phyloP scores from a whole-genome alignment of 78 protist genomes.

The Bodo saltans region DNA sequence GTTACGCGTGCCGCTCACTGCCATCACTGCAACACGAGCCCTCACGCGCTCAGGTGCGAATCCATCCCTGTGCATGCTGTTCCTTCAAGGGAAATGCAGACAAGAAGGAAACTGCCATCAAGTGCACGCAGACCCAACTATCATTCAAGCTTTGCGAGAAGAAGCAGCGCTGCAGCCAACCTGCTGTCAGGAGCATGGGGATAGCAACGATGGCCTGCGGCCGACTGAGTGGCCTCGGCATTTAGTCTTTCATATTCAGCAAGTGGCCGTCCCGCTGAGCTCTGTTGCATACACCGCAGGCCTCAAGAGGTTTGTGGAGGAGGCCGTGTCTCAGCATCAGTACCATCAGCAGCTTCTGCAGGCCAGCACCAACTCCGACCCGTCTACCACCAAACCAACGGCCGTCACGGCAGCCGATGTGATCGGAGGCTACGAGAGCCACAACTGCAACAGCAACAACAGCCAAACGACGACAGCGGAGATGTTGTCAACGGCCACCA shows the following conservation, averaged over 20 bases:
- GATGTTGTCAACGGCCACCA: too few species aligned
- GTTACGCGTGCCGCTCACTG: neutral
- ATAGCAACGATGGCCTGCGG: neutral
- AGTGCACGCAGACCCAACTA: neutral
- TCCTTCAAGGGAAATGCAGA: neutral
- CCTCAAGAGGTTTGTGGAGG: neutral
- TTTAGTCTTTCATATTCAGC: neutral
- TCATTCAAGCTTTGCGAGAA: neutral
- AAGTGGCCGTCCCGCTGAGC: neutral
- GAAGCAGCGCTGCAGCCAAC: neutral
- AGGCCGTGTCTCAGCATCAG: neutral
- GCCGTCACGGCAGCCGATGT: too few species aligned
- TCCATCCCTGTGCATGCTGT: neutral
- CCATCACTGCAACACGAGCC: neutral
- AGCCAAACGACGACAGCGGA: too few species aligned
- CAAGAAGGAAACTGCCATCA: neutral
- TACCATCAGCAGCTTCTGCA: too few species aligned
- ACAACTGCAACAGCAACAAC: too few species aligned
- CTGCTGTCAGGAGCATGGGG: neutral
- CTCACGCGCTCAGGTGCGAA: neutral
- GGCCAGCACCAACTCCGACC: too few species aligned
- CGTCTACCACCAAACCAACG: too few species aligned
- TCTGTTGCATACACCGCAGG: neutral
- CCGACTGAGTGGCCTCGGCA: neutral
- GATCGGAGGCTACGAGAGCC: too few species aligned